Percentiles rank a stretch among this genome's conserved stretches.
These are phyloP conservation scores for Pythium phragmiticola DNA, from an alignment of 352 stramenopile genomes.

Conservation along the genomic window DNA sequence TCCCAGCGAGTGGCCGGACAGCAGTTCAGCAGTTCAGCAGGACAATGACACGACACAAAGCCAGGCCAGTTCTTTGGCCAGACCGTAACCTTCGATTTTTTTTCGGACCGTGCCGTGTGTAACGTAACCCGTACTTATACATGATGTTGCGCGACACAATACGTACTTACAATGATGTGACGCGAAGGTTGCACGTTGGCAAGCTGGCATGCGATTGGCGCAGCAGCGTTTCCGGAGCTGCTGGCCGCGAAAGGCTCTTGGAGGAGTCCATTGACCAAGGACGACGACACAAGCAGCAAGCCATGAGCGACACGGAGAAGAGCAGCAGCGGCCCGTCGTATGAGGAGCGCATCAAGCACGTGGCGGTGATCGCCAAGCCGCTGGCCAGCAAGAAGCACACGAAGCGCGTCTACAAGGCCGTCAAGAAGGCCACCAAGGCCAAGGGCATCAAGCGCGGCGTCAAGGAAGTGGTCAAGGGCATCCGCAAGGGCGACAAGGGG, in stretches of 20 bases:
- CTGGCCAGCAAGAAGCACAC: slow-evolving; percentile 97
- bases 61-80: neutral
- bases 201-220: slow-evolving; percentile 15
- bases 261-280: neutral
- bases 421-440: slow-evolving; percentile 94
- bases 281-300: neutral
- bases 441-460: slow-evolving; percentile 98
- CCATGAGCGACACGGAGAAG: slow-evolving; percentile 73
- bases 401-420: slow-evolving; percentile 92
- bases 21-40: slow-evolving; percentile 4
- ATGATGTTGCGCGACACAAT: neutral
- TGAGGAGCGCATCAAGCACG: slow-evolving; percentile 85
- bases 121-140: neutral
- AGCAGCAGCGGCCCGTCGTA: slow-evolving; percentile 58
- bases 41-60: slow-evolving; percentile 20
- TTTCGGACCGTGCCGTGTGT: neutral
- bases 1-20: slow-evolving; percentile 2
- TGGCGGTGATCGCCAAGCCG: slow-evolving; percentile 94
- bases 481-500: slow-evolving; percentile 97
- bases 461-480: slow-evolving; percentile 99
- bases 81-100: slow-evolving; percentile 10
- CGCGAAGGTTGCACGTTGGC: slow-evolving; percentile 20
- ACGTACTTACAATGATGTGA: slow-evolving; percentile 17
- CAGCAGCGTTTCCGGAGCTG: slow-evolving; percentile 11
- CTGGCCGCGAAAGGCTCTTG: slow-evolving; percentile 3